These are phyloP conservation scores for Acorus calamus DNA, from an alignment of 106 monocot genomes.

Conservation along the genomic window DNA sequence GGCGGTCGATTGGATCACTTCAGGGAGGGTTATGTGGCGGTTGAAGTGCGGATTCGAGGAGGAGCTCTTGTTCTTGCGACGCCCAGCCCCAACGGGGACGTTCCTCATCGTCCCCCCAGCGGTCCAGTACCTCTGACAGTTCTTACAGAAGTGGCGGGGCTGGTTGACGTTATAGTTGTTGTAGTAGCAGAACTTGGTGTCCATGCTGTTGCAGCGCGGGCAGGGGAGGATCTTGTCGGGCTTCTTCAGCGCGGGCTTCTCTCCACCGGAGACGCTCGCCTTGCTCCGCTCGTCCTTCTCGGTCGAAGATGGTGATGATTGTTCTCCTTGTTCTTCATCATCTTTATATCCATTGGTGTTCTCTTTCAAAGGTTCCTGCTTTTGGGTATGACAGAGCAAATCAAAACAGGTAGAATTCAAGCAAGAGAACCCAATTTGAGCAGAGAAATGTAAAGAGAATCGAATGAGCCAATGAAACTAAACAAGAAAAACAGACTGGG, in stretches of 20 bases:
- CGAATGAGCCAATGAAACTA: too few species aligned
- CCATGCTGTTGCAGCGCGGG: slow-evolving; percentile 33
- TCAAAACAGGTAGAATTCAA: too few species aligned
- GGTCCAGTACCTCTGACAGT: slow-evolving; percentile 49
- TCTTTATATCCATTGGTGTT: too few species aligned
- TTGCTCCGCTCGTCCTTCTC: too few species aligned
- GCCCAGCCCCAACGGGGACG: slow-evolving; percentile 38
- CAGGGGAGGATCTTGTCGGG: slow-evolving; percentile 34
- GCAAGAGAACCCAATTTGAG: too few species aligned
- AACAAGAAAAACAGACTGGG: too few species aligned
- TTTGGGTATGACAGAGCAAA: too few species aligned
- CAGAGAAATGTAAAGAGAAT: too few species aligned
- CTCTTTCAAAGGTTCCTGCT: too few species aligned
- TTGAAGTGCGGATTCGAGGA: neutral
- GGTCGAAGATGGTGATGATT: too few species aligned
- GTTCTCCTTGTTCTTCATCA: too few species aligned
- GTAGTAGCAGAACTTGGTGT: slow-evolving; percentile 52
- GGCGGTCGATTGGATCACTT: neutral
- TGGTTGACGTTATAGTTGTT: slow-evolving; percentile 48
- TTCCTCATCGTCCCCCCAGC: slow-evolving; percentile 39
- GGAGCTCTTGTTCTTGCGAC: slow-evolving; percentile 32
- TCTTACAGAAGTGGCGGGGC: slow-evolving; percentile 41
- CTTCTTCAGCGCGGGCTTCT: slow-evolving; percentile 8
- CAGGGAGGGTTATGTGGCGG: slow-evolving; percentile 1
- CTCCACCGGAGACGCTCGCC: too few species aligned